Base-by-base conservation (phyloP, 1,284 basidiomycete species). In the Pascua guehoae region DNA sequence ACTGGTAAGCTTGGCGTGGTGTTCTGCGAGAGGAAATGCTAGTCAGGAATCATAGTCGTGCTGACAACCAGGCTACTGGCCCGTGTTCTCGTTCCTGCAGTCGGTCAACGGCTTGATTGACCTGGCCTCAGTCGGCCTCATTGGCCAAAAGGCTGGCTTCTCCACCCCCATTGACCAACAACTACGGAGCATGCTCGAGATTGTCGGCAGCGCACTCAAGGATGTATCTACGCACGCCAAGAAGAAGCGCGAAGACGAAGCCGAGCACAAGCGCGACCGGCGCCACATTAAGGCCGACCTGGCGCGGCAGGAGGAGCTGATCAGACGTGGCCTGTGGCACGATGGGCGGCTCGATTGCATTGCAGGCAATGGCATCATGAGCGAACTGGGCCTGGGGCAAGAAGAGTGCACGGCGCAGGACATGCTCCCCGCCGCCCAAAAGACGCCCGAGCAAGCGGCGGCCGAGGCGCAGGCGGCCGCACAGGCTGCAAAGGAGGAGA, bases 131-230 rank as follows among this genome's bases (percentile, higher is more conserved):
- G 85, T 94, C 41, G 93, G 94, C 8, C 72, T 98, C 18, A 97
- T 97, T 65, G 95, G 95, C 1, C 92, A 95, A 71, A 98, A 98
- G 80, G 93, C 90, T 38, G 93, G 95, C 14, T 82, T 98, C 64
- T 88, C 86, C 48, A 87, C 84, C 11, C 87, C 92, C 0, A 80
- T 92, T n/a, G 82, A 86, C 40, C 87, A 91, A 43, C 92, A 98
- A 74, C 79, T 97, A 41, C 88, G 88, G 64, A 84, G 88, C 66
- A 85, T 98, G 42, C 82, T 98, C n/a, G 85, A 87, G 53, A 86
- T 92, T 10, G 87, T 89, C 14, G 85, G 84, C 4, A 81, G 78
- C 7, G 89, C 87, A 0, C 82, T 98, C 14, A 84, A 85, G 60
- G 79, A 83, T 17, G 86, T 90, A 40, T 72, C 75, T 2, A 61